Conservation (phyloP, 257 asterid species). For the Scutellaria baicalensis region DNA sequence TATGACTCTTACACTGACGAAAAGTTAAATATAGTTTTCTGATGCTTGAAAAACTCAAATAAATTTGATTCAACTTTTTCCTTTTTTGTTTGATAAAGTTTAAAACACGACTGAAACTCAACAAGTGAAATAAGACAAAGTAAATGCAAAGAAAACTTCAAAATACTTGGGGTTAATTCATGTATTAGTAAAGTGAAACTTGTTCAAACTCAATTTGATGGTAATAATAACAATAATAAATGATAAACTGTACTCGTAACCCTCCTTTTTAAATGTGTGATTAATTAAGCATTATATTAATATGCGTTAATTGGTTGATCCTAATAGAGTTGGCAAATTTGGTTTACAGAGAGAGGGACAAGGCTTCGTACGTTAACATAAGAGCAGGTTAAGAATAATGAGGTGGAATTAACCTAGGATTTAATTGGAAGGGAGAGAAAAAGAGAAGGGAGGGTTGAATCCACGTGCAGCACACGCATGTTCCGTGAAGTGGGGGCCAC, state of each 20-base stretch:
- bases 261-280: neutral
- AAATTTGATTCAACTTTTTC: too few relatives aligned
- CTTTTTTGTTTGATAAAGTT: too few relatives aligned
- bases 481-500: slow-evolving; percentile 35
- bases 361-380: neutral
- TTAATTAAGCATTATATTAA: neutral
- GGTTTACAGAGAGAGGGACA: neutral
- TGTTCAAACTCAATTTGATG: too few relatives aligned
- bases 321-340: neutral
- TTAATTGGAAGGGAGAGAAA: neutral
- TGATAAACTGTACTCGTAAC: neutral
- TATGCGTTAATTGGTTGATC: neutral
- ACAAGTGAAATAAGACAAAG: too few relatives aligned
- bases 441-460: slow-evolving; percentile 15
- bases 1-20: too few relatives aligned
- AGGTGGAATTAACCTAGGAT: neutral
- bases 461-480: slow-evolving; percentile 53
- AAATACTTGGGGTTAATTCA: too few relatives aligned
- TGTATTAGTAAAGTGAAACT: too few relatives aligned
- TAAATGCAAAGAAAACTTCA: too few relatives aligned
- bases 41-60: too few relatives aligned
- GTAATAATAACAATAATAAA: too few relatives aligned
- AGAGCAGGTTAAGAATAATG: neutral
- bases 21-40: too few relatives aligned
- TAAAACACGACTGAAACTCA: too few relatives aligned